Evolutionary conservation across 2,329 filamentous ascomycete species (phyloP).

Genomic region (Leptosphaerulina australis): DNA sequence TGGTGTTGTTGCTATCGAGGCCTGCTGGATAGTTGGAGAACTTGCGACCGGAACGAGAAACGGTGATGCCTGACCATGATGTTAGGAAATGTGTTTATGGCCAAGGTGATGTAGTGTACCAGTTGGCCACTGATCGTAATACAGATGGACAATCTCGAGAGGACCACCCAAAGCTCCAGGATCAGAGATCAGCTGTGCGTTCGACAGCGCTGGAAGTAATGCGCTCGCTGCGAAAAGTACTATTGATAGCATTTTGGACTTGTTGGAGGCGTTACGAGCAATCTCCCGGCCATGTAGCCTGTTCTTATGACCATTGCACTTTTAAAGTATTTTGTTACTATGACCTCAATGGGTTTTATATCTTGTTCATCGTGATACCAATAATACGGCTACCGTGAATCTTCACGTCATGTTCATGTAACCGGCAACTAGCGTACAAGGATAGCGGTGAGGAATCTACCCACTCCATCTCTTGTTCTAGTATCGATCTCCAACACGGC

Average conservation of each 20-base stretch:
- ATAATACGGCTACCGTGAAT: slow-evolving; percentile 6
- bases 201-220: slow-evolving; percentile 20
- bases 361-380: not conserved
- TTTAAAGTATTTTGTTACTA: not conserved
- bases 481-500: no score
- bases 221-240: slow-evolving; percentile 16
- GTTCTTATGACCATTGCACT: not conserved
- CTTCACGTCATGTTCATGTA: slow-evolving; percentile 36
- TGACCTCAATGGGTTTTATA: slow-evolving; percentile 3
- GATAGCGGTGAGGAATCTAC: slow-evolving; percentile 9
- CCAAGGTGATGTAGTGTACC: slow-evolving; percentile 24
- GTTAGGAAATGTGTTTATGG: not conserved
- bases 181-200: slow-evolving; percentile 39
- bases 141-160: slow-evolving; percentile 58
- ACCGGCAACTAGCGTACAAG: slow-evolving; percentile 16
- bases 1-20: slow-evolving; percentile 56
- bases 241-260: not conserved
- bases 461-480: no score
- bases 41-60: slow-evolving; percentile 57
- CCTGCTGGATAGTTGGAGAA: slow-evolving; percentile 61
- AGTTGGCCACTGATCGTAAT: slow-evolving; percentile 58
- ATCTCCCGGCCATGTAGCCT: not conserved
- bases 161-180: slow-evolving; percentile 50
- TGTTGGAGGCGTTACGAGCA: not conserved
- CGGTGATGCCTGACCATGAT: slow-evolving; percentile 53